These are phyloP conservation scores for Heterobasidion occidentale DNA, from an alignment of 1,284 basidiomycete genomes.

Conservation along the genomic window DNA sequence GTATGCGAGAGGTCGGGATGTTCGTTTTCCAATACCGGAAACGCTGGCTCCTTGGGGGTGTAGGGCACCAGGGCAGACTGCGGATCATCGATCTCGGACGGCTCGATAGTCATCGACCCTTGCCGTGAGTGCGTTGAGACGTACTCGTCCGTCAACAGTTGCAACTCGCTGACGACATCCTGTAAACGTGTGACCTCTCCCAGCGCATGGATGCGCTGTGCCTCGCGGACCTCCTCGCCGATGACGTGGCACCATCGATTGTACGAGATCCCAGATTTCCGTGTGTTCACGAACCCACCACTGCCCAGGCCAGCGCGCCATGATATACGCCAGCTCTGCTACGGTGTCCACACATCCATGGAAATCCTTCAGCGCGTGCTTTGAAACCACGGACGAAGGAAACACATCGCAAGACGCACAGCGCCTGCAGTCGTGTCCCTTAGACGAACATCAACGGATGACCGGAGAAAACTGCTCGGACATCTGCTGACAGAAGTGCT, in stretches of 20 bases:
- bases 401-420: conserved; percentile 53
- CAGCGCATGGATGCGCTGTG: conserved; percentile 29
- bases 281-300: conserved; percentile 55
- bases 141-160: conserved; percentile 30
- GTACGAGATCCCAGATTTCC: conserved; percentile 50
- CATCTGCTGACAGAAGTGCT: conserved; percentile 63
- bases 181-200: conserved; percentile 38
- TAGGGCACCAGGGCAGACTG: neutral
- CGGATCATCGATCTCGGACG: neutral
- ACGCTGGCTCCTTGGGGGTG: neutral
- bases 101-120: conserved; percentile 1
- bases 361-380: conserved; percentile 38
- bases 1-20: neutral
- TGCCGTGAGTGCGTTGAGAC: conserved; percentile 15
- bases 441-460: conserved; percentile 44
- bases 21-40: neutral
- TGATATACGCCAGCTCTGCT: conserved; percentile 44
- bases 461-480: conserved; percentile 50
- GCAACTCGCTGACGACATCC: conserved; percentile 40
- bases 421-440: conserved; percentile 60
- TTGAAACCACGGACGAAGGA: conserved; percentile 65
- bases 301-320: conserved; percentile 63
- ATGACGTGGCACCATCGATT: conserved; percentile 48
- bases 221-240: conserved; percentile 54
- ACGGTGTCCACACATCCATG: conserved; percentile 38